A percentile compares a stretch with the other conserved stretches of the same genome.
phyloP scores from a whole-genome alignment of 2,329 filamentous ascomycete genomes.

The Colletotrichum limetticola region DNA sequence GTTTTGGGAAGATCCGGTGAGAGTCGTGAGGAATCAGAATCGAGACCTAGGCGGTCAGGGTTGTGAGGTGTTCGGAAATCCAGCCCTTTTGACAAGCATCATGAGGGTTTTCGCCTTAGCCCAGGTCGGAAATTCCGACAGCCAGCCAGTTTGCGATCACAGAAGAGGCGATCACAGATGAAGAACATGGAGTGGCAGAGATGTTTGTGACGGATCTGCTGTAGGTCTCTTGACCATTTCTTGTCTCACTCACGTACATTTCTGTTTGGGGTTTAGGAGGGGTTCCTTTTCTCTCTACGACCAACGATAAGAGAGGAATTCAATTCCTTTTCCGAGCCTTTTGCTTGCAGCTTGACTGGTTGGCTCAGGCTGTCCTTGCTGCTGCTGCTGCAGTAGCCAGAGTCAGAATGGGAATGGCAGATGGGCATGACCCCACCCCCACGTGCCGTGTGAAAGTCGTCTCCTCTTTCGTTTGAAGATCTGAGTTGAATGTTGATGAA shows the following conservation, averaged over 20 bases:
- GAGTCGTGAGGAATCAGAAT: neutral
- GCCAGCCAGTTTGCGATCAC: neutral
- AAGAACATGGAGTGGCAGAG: neutral
- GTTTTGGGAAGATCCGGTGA: neutral
- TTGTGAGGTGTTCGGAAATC: neutral
- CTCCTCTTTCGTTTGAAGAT: neutral
- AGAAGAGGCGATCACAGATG: neutral
- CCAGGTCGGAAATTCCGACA: neutral
- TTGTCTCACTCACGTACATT: neutral
- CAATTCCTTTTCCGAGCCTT: too few species aligned
- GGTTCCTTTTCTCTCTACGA: neutral
- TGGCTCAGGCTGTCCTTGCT: neutral
- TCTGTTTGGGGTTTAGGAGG: neutral
- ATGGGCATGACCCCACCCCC: conserved; percentile 4
- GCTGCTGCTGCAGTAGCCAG: neutral
- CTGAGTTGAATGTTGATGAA: neutral
- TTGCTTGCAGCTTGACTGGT: neutral
- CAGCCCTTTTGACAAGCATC: neutral
- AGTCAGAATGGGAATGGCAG: neutral
- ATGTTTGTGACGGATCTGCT: neutral
- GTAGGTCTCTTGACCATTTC: neutral
- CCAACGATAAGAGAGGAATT: conserved; percentile 7
- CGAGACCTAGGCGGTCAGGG: neutral
- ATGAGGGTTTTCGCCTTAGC: neutral
- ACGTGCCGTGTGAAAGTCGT: neutral